Evolutionary conservation across 768 basidiomycete genomes (phyloP), one percentile per base, ranked within the genome.

Genomic region (Hericium rajendrae): DNA sequence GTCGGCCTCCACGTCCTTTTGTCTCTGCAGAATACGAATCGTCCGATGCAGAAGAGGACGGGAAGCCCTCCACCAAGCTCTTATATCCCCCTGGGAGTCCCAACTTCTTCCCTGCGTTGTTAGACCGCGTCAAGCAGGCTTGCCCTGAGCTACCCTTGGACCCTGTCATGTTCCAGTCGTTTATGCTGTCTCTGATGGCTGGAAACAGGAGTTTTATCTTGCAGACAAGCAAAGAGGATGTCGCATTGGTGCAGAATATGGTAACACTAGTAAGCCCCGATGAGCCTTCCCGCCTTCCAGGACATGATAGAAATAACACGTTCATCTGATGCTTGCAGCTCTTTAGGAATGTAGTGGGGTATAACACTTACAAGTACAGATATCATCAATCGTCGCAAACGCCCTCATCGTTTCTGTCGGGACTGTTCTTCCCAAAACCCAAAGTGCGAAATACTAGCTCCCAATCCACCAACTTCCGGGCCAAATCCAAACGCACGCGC

Each of bases 131-230:
- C 54, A 78, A 73, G 40, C 62, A 72, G n/a, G 67, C 70, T 6
- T 68, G 71, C 26, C 72, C 78, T n/a, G 72, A 72, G 51, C 66
- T 84, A 15, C 83, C 84, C 8, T 56, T 87, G 2, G 85, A 89
- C 54, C 74, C 79, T 10, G 77, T 81, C 53, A 76, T 88, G 43
- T 69, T 88, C 20, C 85, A 84, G 66, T 81, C 84, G 20, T 70
- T 88, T 15, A 76, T 89, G 32, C 76, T 85, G 3, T 86, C 79
- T 66, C 72, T 89, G 50, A 71, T 86, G 38, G 76, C 85, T 3
- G 80, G 80, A 1, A 73, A 83, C 62, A 82, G 78, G 60, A 76
- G 88, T 66, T 70, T 90, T 28, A 74, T 91, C 56, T 71, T 91
- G 16, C 76, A 84, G 48, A 80, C 85, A 1, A 74, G 73, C 11